Evolutionary conservation across 306 rosid species (phyloP).

Genomic region (Canavalia gladiata): DNA sequence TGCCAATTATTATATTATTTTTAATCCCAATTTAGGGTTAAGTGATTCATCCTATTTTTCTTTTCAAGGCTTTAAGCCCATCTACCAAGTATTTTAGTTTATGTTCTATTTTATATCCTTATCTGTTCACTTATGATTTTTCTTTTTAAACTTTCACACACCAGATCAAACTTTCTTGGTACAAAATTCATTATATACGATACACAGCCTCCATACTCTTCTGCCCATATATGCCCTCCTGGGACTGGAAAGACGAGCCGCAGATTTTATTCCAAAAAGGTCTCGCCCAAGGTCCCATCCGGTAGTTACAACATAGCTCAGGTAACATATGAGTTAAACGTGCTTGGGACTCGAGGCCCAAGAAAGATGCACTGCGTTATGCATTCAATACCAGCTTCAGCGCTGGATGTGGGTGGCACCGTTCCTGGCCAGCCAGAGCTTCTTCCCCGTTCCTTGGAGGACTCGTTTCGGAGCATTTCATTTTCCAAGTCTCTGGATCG

Average conservation of each 20-base stretch:
- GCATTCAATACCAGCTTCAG: conserved; percentile 87
- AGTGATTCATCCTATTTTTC: conserved; percentile 9
- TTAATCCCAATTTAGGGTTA: background rate
- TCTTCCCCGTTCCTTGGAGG: conserved; percentile 70
- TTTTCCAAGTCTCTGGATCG: conserved; percentile 76
- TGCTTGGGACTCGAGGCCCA: conserved; percentile 94
- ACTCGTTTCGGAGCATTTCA: conserved; percentile 80
- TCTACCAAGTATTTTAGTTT: background rate
- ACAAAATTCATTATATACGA: conserved; percentile 89
- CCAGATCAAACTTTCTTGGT: conserved; percentile 96
- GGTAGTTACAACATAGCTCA: conserved; percentile 95
- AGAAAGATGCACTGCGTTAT: conserved; percentile 91
- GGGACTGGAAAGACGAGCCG: conserved; percentile 83
- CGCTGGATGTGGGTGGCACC: conserved; percentile 75
- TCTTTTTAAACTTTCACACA: conserved; percentile 36
- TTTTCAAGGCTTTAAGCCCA: conserved; percentile 7
- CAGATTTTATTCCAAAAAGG: conserved; percentile 89
- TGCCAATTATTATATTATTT: background rate
- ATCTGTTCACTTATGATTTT: background rate
- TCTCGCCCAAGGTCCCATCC: conserved; percentile 91
- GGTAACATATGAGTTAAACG: conserved; percentile 87
- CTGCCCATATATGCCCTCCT: conserved; percentile 67
- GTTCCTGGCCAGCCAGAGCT: conserved; percentile 88
- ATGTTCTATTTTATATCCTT: conserved; percentile 6
- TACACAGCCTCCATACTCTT: conserved; percentile 78